Conservation (phyloP, 1,139 yeast species). For the Saccharomyces hybrid region DNA sequence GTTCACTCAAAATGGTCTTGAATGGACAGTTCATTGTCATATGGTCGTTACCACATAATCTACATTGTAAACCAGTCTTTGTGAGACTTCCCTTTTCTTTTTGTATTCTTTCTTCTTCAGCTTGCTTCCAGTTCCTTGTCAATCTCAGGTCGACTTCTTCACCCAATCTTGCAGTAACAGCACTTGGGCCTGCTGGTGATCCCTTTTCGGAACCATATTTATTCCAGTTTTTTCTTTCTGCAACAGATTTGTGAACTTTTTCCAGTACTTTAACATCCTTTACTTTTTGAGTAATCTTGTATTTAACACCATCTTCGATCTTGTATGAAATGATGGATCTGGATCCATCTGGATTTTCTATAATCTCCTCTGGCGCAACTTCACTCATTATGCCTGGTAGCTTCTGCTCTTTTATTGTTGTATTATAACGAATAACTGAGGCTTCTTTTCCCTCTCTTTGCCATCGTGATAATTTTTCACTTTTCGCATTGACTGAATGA, state of each 20-base stretch:
- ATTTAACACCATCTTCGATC: conserved; percentile 74
- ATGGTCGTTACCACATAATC: conserved; percentile 92
- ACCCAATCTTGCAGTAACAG: conserved; percentile 81
- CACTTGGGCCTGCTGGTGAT: conserved; percentile 79
- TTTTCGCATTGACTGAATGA: background rate
- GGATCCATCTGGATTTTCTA: conserved; percentile 78
- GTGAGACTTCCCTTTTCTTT: conserved; percentile 52
- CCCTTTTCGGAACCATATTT: conserved; percentile 81
- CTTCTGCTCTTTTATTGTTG: background rate
- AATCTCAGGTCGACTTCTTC: conserved; percentile 68
- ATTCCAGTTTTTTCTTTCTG: conserved; percentile 63
- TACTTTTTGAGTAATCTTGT: conserved; percentile 79
- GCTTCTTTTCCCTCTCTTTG: background rate
- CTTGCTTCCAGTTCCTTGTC: conserved; percentile 68
- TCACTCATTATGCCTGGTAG: conserved; percentile 31
- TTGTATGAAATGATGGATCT: conserved; percentile 79
- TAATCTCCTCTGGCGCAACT: conserved; percentile 60
- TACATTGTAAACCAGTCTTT: conserved; percentile 54
- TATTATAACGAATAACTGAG: background rate
- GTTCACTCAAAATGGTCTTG: conserved; percentile 74
- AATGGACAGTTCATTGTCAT: conserved; percentile 94
- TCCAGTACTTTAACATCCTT: conserved; percentile 72
- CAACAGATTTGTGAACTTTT: conserved; percentile 71
- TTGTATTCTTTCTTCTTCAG: conserved; percentile 50
- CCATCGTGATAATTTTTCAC: conserved; percentile 1